Percentiles rank a stretch among this genome's conserved stretches.
Conservation (phyloP, 2,329 filamentous ascomycete species). For the Mollisiaceae sp. region DNA sequence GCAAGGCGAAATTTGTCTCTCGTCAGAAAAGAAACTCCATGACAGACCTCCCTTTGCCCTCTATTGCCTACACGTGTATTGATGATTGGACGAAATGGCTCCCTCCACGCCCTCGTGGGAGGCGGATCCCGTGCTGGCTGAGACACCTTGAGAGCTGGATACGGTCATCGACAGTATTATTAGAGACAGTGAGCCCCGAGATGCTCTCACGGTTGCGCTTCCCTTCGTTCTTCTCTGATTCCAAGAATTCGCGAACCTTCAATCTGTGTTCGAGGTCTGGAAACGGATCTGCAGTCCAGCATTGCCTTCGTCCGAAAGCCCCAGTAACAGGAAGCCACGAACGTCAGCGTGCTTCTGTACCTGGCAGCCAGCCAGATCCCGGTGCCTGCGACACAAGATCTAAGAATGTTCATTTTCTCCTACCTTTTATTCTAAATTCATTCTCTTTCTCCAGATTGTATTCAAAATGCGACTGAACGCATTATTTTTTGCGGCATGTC, state of each 20-base stretch:
- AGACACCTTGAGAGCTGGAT: conserved; percentile 24
- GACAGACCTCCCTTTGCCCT: conserved; percentile 9
- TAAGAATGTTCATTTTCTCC: conserved; percentile 17
- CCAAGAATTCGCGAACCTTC: neutral
- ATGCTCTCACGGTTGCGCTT: conserved; percentile 6
- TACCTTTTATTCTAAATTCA: conserved; percentile 18
- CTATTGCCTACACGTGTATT: conserved; percentile 21
- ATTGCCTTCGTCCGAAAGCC: neutral
- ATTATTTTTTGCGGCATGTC: conserved; percentile 34
- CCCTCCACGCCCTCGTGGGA: conserved; percentile 2
- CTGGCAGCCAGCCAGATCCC: neutral
- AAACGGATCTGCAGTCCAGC: neutral
- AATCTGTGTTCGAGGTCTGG: neutral
- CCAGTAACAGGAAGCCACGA: conserved; percentile 14
- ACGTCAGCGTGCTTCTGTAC: conserved; percentile 10
- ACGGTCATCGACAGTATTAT: neutral
- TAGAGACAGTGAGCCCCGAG: neutral
- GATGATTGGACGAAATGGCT: conserved; percentile 24
- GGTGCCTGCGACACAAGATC: neutral
- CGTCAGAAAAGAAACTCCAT: neutral
- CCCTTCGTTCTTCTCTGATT: neutral
- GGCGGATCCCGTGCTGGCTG: conserved; percentile 7
- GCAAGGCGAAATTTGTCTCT: neutral
- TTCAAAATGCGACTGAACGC: conserved; percentile 33
- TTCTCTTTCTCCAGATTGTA: conserved; percentile 25